Evolutionary conservation across 2,329 filamentous ascomycete genomes (phyloP).

Genomic region (Fusarium sp.): DNA sequence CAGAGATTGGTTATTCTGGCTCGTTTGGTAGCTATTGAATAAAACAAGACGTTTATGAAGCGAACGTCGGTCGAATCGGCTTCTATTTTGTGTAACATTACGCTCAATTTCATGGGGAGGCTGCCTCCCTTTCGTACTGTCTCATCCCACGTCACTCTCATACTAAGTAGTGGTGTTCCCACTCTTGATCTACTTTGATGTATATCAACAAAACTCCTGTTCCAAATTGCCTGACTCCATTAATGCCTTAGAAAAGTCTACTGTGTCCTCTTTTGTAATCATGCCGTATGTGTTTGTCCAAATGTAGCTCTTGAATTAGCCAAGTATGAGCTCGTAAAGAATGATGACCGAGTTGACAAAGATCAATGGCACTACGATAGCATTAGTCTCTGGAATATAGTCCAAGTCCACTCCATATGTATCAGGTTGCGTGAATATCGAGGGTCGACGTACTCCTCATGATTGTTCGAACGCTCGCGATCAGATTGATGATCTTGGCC

Average conservation of each 20-base stretch:
- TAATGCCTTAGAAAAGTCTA: constrained; percentile 35
- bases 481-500: constrained; percentile 87
- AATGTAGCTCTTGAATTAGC: constrained; percentile 57
- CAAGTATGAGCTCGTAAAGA: constrained; percentile 81
- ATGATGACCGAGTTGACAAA: constrained; percentile 85
- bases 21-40: constrained; percentile 18
- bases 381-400: constrained; percentile 13
- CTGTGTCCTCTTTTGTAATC: constrained; percentile 31
- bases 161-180: constrained; percentile 12
- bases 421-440: not conserved
- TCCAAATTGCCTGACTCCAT: constrained; percentile 38
- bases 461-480: constrained; percentile 88
- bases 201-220: constrained; percentile 33
- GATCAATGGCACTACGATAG: constrained; percentile 78
- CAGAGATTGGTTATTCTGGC: constrained; percentile 10
- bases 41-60: constrained; percentile 19
- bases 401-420: not conserved
- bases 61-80: not conserved
- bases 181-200: constrained; percentile 12
- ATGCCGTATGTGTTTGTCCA: not conserved
- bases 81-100: not conserved
- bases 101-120: not conserved
- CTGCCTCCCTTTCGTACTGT: not conserved
- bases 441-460: constrained; percentile 77
- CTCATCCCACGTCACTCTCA: constrained; percentile 1